Base-by-base conservation (phyloP, 768 basidiomycete genomes). In the Auricularia heimuer region DNA sequence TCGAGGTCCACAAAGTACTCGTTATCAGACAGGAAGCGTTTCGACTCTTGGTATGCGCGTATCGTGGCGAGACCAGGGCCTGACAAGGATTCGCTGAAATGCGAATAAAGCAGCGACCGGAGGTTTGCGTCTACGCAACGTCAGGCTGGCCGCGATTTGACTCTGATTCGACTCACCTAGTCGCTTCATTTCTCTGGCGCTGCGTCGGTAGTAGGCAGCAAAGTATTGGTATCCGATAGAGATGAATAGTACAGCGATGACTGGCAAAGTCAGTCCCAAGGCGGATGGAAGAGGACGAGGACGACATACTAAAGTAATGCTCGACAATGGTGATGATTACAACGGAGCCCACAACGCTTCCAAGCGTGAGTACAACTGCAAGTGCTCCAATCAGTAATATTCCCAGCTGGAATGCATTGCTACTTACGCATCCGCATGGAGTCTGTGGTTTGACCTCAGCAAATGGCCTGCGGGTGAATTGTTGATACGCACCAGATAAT, bases 81-180 rank as follows among this genome's bases (percentile, higher is more conserved):
- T 14, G 88, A 87, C 11, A 97, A 78, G 35, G 89, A 90, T 77
- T 97, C 94, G 2, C 92, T 91, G 75, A 97, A 97, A 71, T 95
- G 93, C 0, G 92, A 87, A 73, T 97, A 97, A 18, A 98, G 76
- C 0, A 88, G 87, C 0, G 90, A 90, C 33, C 94, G 85, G 35
- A 97, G 74, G n/a, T 96, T 81, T 33, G 92, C 86, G 77, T 96
- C 92, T 85, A 62, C 3, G 18, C 7, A 58, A 62, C 10, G 6
- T 62, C 34, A 62, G 62, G 21, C 16, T 62, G 16, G 16, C 35
- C 11, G 44, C 35, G n/a, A 29, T 45, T 39, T 7, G 24, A 33
- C 14, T 7, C 8, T 6, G 34, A 37, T 18, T 64, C 7, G 6
- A 67, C 73, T 54, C 45, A 77, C 78, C 78, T 16, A 82, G 70